These are phyloP conservation scores for Alternaria dauci DNA, from an alignment of 2,329 filamentous ascomycete species.

Conservation along the genomic window DNA sequence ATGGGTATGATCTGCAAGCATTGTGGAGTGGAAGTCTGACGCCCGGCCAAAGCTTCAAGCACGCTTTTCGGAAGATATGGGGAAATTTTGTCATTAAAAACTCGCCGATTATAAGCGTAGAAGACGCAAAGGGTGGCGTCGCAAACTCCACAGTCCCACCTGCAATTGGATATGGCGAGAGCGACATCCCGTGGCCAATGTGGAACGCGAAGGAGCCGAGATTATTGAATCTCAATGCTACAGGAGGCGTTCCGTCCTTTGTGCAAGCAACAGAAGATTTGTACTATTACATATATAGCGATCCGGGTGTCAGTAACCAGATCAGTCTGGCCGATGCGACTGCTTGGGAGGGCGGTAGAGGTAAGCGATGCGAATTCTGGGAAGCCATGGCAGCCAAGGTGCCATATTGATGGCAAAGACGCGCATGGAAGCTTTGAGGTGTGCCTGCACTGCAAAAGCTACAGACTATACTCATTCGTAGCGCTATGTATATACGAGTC, in stretches of 20 bases:
- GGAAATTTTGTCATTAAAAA: constrained; percentile 42
- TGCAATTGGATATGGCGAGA: constrained; percentile 18
- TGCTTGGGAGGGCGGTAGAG: constrained; percentile 45
- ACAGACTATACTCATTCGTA: neutral
- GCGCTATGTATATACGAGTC: neutral
- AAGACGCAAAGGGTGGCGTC: constrained; percentile 38
- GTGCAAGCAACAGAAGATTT: constrained; percentile 33
- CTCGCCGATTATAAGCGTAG: constrained; percentile 36
- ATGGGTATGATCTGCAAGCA: constrained; percentile 45
- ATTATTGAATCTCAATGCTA: constrained; percentile 43
- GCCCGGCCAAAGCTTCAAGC: constrained; percentile 41
- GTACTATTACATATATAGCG: constrained; percentile 39
- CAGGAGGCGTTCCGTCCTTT: constrained; percentile 34
- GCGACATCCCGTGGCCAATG: constrained; percentile 39
- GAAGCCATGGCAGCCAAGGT: constrained; percentile 33
- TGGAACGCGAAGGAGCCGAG: constrained; percentile 30
- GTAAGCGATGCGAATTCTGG: constrained; percentile 46
- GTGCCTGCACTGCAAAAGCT: neutral
- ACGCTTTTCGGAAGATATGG: constrained; percentile 47
- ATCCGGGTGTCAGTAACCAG: constrained; percentile 44
- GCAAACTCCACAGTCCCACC: constrained; percentile 34
- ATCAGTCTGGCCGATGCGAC: constrained; percentile 39
- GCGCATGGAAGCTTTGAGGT: neutral
- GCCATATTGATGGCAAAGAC: constrained; percentile 28
- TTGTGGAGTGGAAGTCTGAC: constrained; percentile 37